Base-by-base conservation (phyloP, 1,284 basidiomycete genomes). In the Cutaneotrichosporon mucoides region DNA sequence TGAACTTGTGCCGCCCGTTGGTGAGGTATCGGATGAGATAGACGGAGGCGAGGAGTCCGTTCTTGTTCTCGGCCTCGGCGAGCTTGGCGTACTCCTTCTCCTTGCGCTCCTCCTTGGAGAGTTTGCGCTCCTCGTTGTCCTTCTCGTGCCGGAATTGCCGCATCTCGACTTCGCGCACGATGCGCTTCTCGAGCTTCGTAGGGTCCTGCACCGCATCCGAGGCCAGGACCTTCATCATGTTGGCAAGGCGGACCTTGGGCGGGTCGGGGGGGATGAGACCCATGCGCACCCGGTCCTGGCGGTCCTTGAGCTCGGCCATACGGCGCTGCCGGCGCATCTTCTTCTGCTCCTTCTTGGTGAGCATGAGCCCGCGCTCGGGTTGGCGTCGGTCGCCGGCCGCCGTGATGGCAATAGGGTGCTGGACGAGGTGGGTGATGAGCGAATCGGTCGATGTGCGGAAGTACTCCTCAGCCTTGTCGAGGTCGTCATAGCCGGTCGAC, bases 221-320 rank as follows among this genome's bases (percentile, higher is more conserved):
- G 0, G 95, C 96, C 43, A 99, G 82, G 11, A 99, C 96, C 73
- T 93, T 93, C 94, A 99, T 98, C 73, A 99, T 80, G 78, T 99
- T 99, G 47, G 90, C 86, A 59, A 99, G 82, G 53, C 93, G 91
- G 60, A 99, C 95, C 92, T 99, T 99, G 0, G 95, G 93, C 35
- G 94, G 82, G 75, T 98, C 94, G 38, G 94, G 93, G 8, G 96
- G 93, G 52, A 93, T 82, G 24, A 99, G 83, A 53, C 95, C 95
- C 93, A 98, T 98, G 67, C 91, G 86, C 70, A 96, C 89, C 34
- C 93, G 84, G 75, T 99, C 96, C 61, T 92, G 86, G 76, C 95
- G 94, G 77, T 99, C 95, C 78, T 96, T 89, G 61, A 95, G 78
- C 70, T 94, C 92, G 10, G 89, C 90, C 67, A 90, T 87, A 41